phyloP scores from a whole-genome alignment of 345 rosid species.

The Carallia brachiata region DNA sequence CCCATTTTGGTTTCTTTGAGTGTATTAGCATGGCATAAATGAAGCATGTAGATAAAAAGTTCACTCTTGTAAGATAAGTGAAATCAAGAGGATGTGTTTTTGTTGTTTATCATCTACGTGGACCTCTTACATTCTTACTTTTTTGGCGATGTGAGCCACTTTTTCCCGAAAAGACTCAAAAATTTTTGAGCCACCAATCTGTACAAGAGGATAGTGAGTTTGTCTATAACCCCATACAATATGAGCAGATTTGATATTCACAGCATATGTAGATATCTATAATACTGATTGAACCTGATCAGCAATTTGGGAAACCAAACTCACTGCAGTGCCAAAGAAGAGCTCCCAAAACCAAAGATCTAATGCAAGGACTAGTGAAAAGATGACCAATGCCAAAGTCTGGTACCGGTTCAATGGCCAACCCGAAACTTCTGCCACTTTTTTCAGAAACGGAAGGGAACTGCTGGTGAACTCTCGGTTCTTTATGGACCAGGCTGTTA shows the following conservation, averaged over 20 bases:
- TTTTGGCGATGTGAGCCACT: too few relatives aligned
- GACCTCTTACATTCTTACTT: too few relatives aligned
- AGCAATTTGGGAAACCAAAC: conserved; percentile 55
- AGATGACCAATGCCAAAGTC: conserved; percentile 71
- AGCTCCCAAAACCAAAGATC: conserved; percentile 93
- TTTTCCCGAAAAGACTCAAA: too few relatives aligned
- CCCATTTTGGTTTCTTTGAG: too few relatives aligned
- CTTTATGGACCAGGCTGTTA: conserved; percentile 88
- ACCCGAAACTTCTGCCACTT: conserved; percentile 63
- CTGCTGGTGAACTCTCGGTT: conserved; percentile 44
- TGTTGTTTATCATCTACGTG: too few relatives aligned
- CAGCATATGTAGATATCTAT: conserved; percentile 39
- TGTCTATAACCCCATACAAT: not conserved
- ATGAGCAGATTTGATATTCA: conserved; percentile 10
- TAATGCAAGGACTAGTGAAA: conserved; percentile 70
- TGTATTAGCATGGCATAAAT: too few relatives aligned
- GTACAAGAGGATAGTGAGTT: not conserved
- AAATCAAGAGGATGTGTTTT: too few relatives aligned
- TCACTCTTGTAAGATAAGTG: too few relatives aligned
- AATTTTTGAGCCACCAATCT: not conserved
- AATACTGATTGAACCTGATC: conserved; percentile 32
- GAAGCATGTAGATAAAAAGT: too few relatives aligned
- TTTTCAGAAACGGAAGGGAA: conserved; percentile 63
- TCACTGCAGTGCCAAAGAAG: conserved; percentile 56
- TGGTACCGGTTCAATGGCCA: conserved; percentile 93